Base-by-base conservation (phyloP, 495 filamentous ascomycete species). In the Penicillium robsamsonii region DNA sequence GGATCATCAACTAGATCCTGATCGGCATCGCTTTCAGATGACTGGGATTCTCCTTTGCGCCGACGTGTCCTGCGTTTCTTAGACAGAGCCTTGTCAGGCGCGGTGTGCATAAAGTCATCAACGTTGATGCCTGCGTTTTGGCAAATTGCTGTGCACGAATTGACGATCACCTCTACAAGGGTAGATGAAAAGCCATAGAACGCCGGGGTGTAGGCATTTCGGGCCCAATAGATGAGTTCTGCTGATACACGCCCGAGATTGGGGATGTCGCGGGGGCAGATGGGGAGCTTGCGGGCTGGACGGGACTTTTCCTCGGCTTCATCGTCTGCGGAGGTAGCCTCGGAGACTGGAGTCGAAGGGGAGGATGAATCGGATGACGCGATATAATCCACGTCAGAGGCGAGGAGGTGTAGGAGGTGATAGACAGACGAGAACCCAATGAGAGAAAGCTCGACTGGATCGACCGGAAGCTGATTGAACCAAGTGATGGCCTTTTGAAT, bases 371-470 rank as follows among this genome's bases (percentile, higher is more conserved):
- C 72, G 12, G 73, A 74, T 0, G 70, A 70, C 6, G 66, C 71
- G 24, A 76, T 57, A 25, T 76, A 79, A 42, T 84, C 74, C 46
- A 87, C 83, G 24, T 78, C 77, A 11, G 75, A 73, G 4, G 81
- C 70, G 5, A 79, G 68, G 38, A 78, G 70, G 45, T 83, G 81
- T 63, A 94, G 83, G 11, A 95, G 66, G 54, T 86, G 84, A 69
- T 87, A 92, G 17, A 84, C 83, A 1, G 90, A 84, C 0, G 87
- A 84, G 46, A 89, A 94, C 17, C 87, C 88, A n/a, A 96, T 77
- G 8, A 94, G 77, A 11, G 87, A 89, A 25, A 86, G 72, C 38
- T 79, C 76, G 20, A 80, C 63, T 0, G 75, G 73, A 48, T 78
- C 74, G 11, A 79, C 68, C 1, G 76, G 74, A 17, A 79, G 59